phyloP scores from a whole-genome alignment of 1,139 yeast species.

The Wickerhamomyces sp. region DNA sequence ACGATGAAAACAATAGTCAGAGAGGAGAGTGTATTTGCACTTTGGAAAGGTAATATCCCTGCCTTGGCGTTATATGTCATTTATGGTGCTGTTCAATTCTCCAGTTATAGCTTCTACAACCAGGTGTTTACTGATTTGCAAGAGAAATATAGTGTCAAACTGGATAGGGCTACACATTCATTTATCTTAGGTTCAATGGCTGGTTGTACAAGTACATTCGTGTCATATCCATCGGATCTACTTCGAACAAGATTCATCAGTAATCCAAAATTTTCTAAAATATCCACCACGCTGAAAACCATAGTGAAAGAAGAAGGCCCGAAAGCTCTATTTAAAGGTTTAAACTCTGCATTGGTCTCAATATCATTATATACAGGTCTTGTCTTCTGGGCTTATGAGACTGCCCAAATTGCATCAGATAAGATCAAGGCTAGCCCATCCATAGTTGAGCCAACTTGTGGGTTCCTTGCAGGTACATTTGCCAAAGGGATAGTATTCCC shows the following conservation, averaged over 20 bases:
- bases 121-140: conserved; percentile 33
- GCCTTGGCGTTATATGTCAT: conserved; percentile 81
- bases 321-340: conserved; percentile 58
- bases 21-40: conserved; percentile 54
- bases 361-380: conserved; percentile 64
- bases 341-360: conserved; percentile 56
- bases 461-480: conserved; percentile 69
- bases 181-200: conserved; percentile 71
- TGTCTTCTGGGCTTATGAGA: conserved; percentile 65
- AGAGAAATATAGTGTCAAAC: conserved; percentile 19
- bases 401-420: conserved; percentile 13
- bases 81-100: conserved; percentile 84
- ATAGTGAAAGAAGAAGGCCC: conserved; percentile 48
- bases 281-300: conserved; percentile 35
- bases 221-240: conserved; percentile 85
- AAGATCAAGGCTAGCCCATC: conserved; percentile 9
- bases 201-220: conserved; percentile 66
- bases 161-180: conserved; percentile 41
- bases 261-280: conserved; percentile 43
- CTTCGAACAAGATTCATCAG: conserved; percentile 80
- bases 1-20: conserved; percentile 33
- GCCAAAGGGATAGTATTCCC: conserved; percentile 81
- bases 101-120: conserved; percentile 59
- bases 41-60: conserved; percentile 96
- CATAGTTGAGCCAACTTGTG: conserved; percentile 60